Base-by-base conservation (phyloP, 495 filamentous ascomycete genomes). In the Xylaria intraflava region DNA sequence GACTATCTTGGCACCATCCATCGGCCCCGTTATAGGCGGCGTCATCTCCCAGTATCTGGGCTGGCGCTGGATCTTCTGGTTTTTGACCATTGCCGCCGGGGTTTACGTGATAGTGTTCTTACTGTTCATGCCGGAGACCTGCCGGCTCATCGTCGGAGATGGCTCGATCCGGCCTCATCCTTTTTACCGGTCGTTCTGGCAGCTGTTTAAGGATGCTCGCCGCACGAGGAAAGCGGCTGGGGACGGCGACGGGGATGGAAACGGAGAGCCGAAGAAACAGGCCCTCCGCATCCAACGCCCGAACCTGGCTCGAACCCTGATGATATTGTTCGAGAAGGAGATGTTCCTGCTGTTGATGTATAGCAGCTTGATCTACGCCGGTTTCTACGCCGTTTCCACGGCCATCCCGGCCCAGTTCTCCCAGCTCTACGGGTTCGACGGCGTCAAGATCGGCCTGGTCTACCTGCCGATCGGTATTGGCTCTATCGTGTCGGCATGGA, bases 31-130 rank as follows among this genome's bases (percentile, higher is more conserved):
- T 11, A 69, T 83, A 10, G 81, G 81, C 1, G 81, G 82, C 0
- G 56, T 84, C 0, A 58, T 85, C 2, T 65, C 69, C 10, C 72
- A 81, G 22, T 78, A 69, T 40, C 65, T 81, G 0, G 78, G 79
- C 1, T 85, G 81, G 82, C 59, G 78, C 10, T 71, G 69, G 38
- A 81, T 82, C n/a, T 86, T 84, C 64, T 84, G 78, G 78, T 78
- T 86, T 45, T 66, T 84, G 11, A 61, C 68, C 9, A 81, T 83
- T 27, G 43, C 76, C 1, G 65, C 68, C 1, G 77, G 71, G 0
- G 51, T 71, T 16, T 66, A 72, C 8, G 54, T 74, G 6, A 43
- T 67, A 12, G 16, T 74, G 0, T 73, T 75, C 51, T 49, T 73
- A 7, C 31, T 79, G 26, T 65, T 73, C 46, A 62, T 80, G 44